phyloP scores from a whole-genome alignment of 225 moss, liverwort and hornwort species.

The Polytrichum commune region DNA sequence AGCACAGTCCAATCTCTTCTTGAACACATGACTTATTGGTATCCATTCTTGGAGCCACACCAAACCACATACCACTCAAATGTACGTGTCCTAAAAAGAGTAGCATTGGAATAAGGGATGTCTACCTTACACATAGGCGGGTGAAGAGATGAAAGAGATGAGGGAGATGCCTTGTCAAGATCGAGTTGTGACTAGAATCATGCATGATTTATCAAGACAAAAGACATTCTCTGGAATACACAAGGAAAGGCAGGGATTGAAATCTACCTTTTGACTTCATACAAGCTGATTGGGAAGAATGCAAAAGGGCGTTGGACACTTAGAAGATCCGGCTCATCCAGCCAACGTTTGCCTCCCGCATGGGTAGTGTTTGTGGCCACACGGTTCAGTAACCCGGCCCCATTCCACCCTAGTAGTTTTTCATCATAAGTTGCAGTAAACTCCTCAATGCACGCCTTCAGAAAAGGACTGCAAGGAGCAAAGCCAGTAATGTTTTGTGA shows the following conservation, averaged over 20 bases:
- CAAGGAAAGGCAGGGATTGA: background rate
- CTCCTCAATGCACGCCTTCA: conserved; percentile 80
- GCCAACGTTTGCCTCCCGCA: conserved; percentile 32
- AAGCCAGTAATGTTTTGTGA: conserved; percentile 5
- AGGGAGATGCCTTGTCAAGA: background rate
- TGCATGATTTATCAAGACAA: too few species aligned
- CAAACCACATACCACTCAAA: too few species aligned
- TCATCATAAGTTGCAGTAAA: conserved; percentile 87
- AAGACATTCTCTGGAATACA: too few species aligned
- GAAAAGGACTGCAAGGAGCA: conserved; percentile 63
- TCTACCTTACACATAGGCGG: background rate
- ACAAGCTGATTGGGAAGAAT: conserved; percentile 68
- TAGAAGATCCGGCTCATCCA: conserved; percentile 39
- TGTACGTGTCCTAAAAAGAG: background rate
- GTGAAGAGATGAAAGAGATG: background rate
- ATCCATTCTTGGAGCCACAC: too few species aligned
- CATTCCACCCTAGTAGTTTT: conserved; percentile 69
- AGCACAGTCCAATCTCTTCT: too few species aligned
- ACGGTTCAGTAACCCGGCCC: conserved; percentile 72
- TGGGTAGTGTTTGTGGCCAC: conserved; percentile 45
- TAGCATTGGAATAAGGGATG: background rate
- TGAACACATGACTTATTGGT: too few species aligned
- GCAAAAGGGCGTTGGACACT: conserved; percentile 43
- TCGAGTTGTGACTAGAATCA: background rate
- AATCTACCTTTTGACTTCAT: conserved; percentile 52